Percentiles rank a stretch among this genome's conserved stretches.
Evolutionary conservation across 2,329 filamentous ascomycete species (phyloP).

Genomic region (Talaromyces albobiverticillius): DNA sequence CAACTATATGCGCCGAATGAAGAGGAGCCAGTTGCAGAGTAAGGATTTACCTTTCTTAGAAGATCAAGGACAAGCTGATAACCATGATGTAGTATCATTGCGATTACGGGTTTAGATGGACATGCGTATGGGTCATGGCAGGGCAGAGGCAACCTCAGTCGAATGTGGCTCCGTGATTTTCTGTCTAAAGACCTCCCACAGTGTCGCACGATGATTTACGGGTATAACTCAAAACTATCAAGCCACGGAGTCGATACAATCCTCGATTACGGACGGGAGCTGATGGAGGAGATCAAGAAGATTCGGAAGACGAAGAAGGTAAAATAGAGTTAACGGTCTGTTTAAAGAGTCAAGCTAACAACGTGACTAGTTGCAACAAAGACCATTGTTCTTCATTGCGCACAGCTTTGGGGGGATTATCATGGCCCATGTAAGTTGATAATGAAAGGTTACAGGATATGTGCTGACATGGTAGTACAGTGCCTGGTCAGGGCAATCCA

Average conservation of each 20-base stretch:
- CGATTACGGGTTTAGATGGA: constrained; percentile 18
- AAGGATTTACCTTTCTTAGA: no score
- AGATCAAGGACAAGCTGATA: no score
- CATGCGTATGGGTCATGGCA: constrained; percentile 33
- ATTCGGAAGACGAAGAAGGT: constrained; percentile 22
- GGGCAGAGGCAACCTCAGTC: constrained; percentile 19
- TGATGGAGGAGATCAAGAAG: constrained; percentile 20
- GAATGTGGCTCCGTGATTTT: constrained; percentile 32
- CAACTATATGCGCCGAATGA: neutral
- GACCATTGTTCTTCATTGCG: constrained; percentile 23
- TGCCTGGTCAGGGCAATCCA: constrained; percentile 19
- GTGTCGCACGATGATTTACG: constrained; percentile 33
- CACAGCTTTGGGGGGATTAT: constrained; percentile 29
- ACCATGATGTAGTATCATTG: neutral
- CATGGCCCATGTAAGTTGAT: constrained; percentile 22
- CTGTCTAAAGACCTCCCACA: constrained; percentile 25
- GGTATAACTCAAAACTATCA: constrained; percentile 33
- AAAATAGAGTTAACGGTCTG: neutral
- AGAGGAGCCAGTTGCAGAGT: neutral
- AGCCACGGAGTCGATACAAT: constrained; percentile 22
- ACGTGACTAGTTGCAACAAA: constrained; percentile 19
- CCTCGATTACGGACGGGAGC: constrained; percentile 15
- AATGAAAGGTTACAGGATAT: neutral
- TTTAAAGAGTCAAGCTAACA: neutral
- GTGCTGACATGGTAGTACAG: constrained; percentile 12